A percentile compares a stretch with the other conserved stretches of the same genome.
These are phyloP conservation scores for Albophoma yamanashiensis DNA, from an alignment of 2,329 filamentous ascomycete genomes.

Conservation along the genomic window DNA sequence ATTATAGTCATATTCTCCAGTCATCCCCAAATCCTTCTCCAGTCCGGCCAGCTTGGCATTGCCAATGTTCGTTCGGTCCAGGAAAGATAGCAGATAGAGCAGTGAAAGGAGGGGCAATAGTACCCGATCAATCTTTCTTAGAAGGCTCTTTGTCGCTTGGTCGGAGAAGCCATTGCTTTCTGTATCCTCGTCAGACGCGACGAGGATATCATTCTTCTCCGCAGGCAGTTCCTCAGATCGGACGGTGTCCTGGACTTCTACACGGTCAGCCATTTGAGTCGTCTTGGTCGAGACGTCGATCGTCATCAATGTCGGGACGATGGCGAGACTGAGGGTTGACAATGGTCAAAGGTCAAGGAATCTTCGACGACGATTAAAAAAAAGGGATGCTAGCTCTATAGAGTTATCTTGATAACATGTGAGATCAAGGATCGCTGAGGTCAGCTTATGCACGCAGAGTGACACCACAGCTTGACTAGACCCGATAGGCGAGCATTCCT, in stretches of 20 bases:
- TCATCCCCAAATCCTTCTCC: not conserved
- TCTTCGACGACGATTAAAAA: not conserved
- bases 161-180: not conserved
- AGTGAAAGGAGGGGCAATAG: constrained; percentile 28
- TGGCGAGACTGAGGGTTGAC: not conserved
- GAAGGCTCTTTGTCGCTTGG: not conserved
- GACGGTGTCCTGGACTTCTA: not conserved
- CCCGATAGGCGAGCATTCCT: not conserved
- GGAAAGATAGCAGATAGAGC: constrained; percentile 44
- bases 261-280: not conserved
- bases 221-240: not conserved
- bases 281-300: too few species aligned
- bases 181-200: not conserved
- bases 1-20: not conserved
- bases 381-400: not conserved
- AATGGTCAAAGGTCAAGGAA: not conserved
- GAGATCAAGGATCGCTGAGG: not conserved
- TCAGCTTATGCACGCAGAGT: not conserved
- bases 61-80: constrained; percentile 27
- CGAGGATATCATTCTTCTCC: not conserved
- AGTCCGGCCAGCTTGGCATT: constrained; percentile 30
- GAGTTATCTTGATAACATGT: not conserved
- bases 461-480: not conserved
- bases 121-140: not conserved
- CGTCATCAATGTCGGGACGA: not conserved